phyloP scores from a whole-genome alignment of 2,329 filamentous ascomycete genomes.

The Aspergillus awamori region DNA sequence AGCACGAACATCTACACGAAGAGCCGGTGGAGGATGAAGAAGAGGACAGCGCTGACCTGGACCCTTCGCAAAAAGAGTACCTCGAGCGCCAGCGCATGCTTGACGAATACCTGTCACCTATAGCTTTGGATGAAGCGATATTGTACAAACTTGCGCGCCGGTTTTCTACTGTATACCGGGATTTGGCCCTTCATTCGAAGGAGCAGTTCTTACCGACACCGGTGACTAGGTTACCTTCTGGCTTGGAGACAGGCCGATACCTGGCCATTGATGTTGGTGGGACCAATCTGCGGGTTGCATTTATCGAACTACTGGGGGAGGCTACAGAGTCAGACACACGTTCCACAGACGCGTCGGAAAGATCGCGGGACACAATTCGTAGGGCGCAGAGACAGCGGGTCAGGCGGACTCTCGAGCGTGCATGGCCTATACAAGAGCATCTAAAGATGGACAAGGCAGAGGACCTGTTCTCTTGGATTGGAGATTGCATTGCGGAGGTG shows the following conservation, averaged over 20 bases:
- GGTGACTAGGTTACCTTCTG: conserved; percentile 51
- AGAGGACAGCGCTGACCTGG: conserved; percentile 37
- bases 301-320: conserved; percentile 56
- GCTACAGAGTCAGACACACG: conserved; percentile 40
- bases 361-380: conserved; percentile 47
- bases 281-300: conserved; percentile 59
- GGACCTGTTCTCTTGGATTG: conserved; percentile 80
- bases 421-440: conserved; percentile 59
- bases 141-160: conserved; percentile 51
- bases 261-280: conserved; percentile 61
- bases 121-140: conserved; percentile 44
- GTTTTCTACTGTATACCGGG: conserved; percentile 49
- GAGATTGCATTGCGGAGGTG: conserved; percentile 73
- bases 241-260: conserved; percentile 58
- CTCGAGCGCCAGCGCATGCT: conserved; percentile 39
- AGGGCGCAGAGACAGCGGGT: conserved; percentile 53
- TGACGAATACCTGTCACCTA: conserved; percentile 45
- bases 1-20: conserved; percentile 32
- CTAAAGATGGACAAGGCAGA: conserved; percentile 69
- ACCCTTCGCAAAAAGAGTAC: conserved; percentile 33
- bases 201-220: conserved; percentile 53
- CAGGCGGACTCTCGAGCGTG: conserved; percentile 51
- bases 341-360: conserved; percentile 37
- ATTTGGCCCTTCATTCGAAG: conserved; percentile 49
- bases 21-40: conserved; percentile 39